phyloP scores from a whole-genome alignment of 805 yeast species.

The Torulaspora gathmanii region DNA sequence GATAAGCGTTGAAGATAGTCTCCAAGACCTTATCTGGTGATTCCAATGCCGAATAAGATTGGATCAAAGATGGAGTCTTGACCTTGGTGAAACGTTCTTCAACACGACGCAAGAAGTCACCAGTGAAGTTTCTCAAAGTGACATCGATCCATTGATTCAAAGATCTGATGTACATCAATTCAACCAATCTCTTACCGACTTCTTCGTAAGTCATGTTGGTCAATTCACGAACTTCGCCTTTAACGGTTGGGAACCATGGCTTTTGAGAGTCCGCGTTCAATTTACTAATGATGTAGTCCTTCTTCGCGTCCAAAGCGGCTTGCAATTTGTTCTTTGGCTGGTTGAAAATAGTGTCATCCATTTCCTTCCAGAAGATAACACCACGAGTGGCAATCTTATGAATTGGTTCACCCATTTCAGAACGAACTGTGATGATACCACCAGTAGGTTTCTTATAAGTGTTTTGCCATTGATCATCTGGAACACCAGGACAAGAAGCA shows the following conservation, averaged over 20 bases:
- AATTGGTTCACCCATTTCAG: conserved; percentile 99
- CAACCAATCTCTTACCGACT: conserved; percentile 81
- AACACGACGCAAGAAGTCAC: conserved; percentile 83
- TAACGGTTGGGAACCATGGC: conserved; percentile 87
- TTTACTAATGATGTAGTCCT: conserved; percentile 74
- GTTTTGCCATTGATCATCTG: conserved; percentile 85
- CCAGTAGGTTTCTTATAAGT: conserved; percentile 95
- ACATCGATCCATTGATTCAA: conserved; percentile 83
- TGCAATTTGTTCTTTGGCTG: conserved; percentile 84
- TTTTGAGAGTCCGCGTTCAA: conserved; percentile 95
- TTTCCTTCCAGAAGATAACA: conserved; percentile 94
- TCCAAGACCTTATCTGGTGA: conserved; percentile 60
- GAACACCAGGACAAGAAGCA: conserved; percentile 85
- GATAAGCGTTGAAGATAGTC: conserved; percentile 60
- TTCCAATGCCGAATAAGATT: conserved; percentile 63
- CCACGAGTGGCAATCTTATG: conserved; percentile 98
- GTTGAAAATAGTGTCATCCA: conserved; percentile 88
- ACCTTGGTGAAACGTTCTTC: conserved; percentile 86
- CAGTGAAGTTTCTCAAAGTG: conserved; percentile 79
- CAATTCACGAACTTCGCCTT: conserved; percentile 77
- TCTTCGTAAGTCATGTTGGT: conserved; percentile 95
- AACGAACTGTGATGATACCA: conserved; percentile 91
- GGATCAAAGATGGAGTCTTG: conserved; percentile 62
- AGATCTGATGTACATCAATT: conserved; percentile 76
- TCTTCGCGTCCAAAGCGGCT: conserved; percentile 76